Base-by-base conservation (phyloP, 306 rosid species). In the Lathyrus aphaca region DNA sequence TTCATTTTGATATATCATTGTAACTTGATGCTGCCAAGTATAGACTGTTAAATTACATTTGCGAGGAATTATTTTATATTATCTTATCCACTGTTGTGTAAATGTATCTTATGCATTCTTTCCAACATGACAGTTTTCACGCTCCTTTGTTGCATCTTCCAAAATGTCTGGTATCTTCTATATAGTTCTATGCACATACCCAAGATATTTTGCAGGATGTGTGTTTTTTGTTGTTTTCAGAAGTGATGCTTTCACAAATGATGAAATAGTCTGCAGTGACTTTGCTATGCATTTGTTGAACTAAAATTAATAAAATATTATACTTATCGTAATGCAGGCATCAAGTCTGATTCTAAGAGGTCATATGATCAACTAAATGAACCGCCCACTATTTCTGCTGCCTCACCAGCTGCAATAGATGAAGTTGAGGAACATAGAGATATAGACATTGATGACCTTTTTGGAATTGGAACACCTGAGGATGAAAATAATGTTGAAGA, bases 391-490 rank as follows among this genome's bases (percentile, higher is more conserved):
- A 56, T 51, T 49, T 46, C 81, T 73, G 61, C 80, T 32, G 55
- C 79, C 49, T 88, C 96, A 4, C 91, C 88, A 3, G 89, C 35
- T 21, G 76, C 81, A 96, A 90, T 69, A 70, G 82, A 83, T 44
- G 97, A 82, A 40, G 81, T 50, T 6, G 89, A 78, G 40, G 91
- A 90, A 55, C 94, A 10, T 19, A 13, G 57, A 51, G 57, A 51
- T 10, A 82, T 93, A 40, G 86, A 82, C 51, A 79, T 88, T 10
- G 84, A 74, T 10, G 94, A 90, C 5, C 83, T 93, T 70, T 93
- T 93, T 49, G 98, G 96, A 16, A 62, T 79, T 48, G 80, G 40
- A 74, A 73, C 84, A 10, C 89, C 90, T 1, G 91, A 90, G 32
- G 87, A 90, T 40, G 91, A 69, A 69, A 72, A 84, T 53, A 81